A percentile compares a stretch with the other conserved stretches of the same genome.
These are phyloP conservation scores for Colletotrichum cordylinicola DNA, from an alignment of 2,329 filamentous ascomycete genomes.

Conservation along the genomic window DNA sequence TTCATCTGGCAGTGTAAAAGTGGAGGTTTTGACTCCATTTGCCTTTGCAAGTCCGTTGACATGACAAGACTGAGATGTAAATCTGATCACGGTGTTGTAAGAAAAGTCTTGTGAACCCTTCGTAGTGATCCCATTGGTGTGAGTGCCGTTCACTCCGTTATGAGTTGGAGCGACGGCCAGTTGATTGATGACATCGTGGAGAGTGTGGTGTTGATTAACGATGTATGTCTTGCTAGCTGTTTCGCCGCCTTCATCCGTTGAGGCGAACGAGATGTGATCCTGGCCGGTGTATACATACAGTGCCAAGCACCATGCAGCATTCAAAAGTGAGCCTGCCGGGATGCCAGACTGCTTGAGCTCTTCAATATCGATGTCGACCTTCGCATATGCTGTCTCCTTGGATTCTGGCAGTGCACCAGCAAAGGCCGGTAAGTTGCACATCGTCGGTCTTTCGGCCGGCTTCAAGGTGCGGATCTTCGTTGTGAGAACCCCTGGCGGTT, in stretches of 20 bases:
- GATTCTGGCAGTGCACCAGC: not conserved
- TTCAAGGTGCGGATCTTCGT: not conserved
- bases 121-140: not conserved
- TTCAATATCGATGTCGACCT: not conserved
- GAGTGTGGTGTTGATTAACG: not conserved
- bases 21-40: not conserved
- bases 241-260: not conserved
- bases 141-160: not conserved
- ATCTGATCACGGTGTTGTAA: not conserved
- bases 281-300: not conserved
- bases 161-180: not conserved
- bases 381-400: not conserved
- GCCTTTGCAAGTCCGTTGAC: not conserved
- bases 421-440: not conserved
- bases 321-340: not conserved
- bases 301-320: not conserved
- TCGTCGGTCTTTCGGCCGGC: not conserved
- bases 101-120: not conserved
- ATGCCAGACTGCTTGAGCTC: not conserved
- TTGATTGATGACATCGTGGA: not conserved
- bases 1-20: not conserved
- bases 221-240: not conserved
- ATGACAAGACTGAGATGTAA: not conserved
- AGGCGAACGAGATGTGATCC: not conserved
- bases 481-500: not conserved